Conservation (phyloP, 441 rosid species). For the Aquilaria agallochum region DNA sequence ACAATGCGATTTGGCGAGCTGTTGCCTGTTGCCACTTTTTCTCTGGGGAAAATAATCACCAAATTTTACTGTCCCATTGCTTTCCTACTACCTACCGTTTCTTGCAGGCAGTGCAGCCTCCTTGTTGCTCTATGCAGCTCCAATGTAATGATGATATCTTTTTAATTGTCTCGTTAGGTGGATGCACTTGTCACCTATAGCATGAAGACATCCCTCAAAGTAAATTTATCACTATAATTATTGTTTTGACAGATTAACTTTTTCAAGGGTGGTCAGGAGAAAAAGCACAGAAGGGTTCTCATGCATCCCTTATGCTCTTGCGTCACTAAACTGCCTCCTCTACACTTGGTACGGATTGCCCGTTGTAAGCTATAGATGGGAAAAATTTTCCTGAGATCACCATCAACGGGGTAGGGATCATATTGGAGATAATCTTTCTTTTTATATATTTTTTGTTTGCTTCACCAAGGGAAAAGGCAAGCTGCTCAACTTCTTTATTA, state of each 20-base stretch:
- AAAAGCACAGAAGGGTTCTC: slow-evolving; percentile 75
- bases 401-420: slow-evolving; percentile 67
- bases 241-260: slow-evolving; percentile 54
- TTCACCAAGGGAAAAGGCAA: slow-evolving; percentile 54
- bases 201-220: too few relatives aligned
- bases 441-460: slow-evolving; percentile 51
- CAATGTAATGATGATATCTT: slow-evolving; percentile 42
- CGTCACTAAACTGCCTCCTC: slow-evolving; percentile 64
- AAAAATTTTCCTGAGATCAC: slow-evolving; percentile 65
- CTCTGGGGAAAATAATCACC: too few relatives aligned
- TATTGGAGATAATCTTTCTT: slow-evolving; percentile 72
- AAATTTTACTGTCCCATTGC: too few relatives aligned
- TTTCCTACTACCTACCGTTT: background rate
- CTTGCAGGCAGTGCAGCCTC: slow-evolving; percentile 81
- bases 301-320: slow-evolving; percentile 62
- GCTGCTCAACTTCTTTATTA: slow-evolving; percentile 3
- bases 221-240: background rate
- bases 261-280: slow-evolving; percentile 58
- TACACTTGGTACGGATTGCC: slow-evolving; percentile 89
- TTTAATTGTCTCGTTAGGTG: background rate
- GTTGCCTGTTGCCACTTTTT: too few relatives aligned
- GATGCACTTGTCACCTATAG: background rate
- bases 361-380: slow-evolving; percentile 73
- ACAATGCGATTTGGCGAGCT: too few relatives aligned
- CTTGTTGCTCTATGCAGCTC: slow-evolving; percentile 63